Evolutionary conservation across 2,329 filamentous ascomycete genomes (phyloP), one percentile per base, ranked within the genome.

Genomic region (Aspergillus japonicus): DNA sequence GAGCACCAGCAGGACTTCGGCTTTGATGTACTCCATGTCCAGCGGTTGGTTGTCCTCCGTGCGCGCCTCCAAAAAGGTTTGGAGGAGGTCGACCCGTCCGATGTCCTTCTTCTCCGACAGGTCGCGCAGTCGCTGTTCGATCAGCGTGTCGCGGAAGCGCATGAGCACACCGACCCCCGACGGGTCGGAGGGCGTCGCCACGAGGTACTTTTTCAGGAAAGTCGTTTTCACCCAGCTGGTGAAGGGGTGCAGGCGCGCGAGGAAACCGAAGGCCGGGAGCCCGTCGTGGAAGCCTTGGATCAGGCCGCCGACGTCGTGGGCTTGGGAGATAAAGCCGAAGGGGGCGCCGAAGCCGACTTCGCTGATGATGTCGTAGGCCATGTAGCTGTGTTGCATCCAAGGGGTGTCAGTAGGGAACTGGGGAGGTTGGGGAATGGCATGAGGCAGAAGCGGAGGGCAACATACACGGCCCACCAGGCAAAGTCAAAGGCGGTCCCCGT

Each of bases 311-410:
- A 85, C 78, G 64, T 87, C 84, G 24, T 74, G 72, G 19, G 78
- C 83, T 57, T 79, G 75, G 56, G 82, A 76, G 10, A 86, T 75
- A 66, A 87, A 87, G 11, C 84, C 83, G 55, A 87, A 80, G 1
- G 83, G 79, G 3, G 77, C 80, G 10, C 83, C 83, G 63, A 86
- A 86, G 1, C 81, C 83, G 47, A 86, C 75, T 60, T 84, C 81
- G 24, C 78, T 81, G 57, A 86, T 83, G 39, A 85, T 80, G 64
- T 86, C 84, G 72, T 85, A 86, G 3, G 82, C 83, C 76, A 85
- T 77, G 64, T 78, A 84, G 6, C 72, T 76, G 23, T 2, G 23
- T 23, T 23, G 23, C 23, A 2, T 23, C 23, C 23, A 23, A 23
- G 48, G 29, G 23, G 23, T 19, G 42, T 29, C 24, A 14, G 42